Conservation (phyloP, 164 flowering plant species). For the Dillenia suffruticosa region DNA sequence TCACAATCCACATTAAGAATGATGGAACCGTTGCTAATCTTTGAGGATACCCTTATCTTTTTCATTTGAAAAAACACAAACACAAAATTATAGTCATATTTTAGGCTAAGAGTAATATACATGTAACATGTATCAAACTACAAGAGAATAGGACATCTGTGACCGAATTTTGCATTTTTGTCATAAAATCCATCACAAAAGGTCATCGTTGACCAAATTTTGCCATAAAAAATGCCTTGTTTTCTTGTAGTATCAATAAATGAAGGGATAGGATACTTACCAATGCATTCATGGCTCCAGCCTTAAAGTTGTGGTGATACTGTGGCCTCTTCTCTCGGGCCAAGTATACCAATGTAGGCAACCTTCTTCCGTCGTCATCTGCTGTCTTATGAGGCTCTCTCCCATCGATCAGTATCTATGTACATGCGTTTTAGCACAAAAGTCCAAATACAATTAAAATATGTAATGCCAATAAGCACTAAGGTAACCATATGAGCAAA, state of each 20-base stretch:
- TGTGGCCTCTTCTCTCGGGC: slow-evolving; percentile 33
- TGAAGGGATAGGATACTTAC: slow-evolving; percentile 12
- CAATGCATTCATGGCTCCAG: slow-evolving; percentile 33
- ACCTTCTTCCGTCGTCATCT: slow-evolving; percentile 16
- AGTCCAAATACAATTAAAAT: too few relatives aligned
- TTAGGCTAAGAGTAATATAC: background rate
- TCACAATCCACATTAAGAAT: slow-evolving; percentile 61
- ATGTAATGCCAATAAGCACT: background rate
- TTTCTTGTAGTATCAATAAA: background rate
- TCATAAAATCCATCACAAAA: background rate
- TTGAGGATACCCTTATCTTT: slow-evolving; percentile 59
- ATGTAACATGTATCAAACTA: background rate
- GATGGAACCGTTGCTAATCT: slow-evolving; percentile 44
- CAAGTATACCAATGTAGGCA: slow-evolving; percentile 32
- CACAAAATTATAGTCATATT: background rate
- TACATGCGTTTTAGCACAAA: too few relatives aligned
- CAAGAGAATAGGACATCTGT: too few relatives aligned
- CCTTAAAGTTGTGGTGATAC: slow-evolving; percentile 27
- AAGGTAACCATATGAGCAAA: background rate
- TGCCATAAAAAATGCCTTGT: background rate
- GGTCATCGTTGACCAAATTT: background rate
- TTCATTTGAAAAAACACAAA: background rate
- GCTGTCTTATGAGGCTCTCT: slow-evolving; percentile 12
- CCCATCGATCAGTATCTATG: slow-evolving; percentile 25
- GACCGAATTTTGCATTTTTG: too few relatives aligned